Evolutionary conservation across 1,284 basidiomycete species (phyloP).

Genomic region (Inonotus hispidus): DNA sequence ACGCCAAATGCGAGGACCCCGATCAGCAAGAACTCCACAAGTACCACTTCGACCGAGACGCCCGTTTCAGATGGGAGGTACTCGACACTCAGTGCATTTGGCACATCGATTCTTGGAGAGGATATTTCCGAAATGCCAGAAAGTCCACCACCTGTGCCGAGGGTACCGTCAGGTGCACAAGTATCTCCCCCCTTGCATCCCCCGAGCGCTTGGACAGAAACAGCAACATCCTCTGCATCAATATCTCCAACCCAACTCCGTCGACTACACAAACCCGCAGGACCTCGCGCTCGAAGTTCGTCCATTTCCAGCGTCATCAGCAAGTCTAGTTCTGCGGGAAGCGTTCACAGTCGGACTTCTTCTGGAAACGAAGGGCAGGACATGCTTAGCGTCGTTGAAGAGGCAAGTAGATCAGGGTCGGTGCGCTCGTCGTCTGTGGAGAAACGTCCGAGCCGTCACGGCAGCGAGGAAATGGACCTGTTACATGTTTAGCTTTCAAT

Average conservation of each 20-base stretch:
- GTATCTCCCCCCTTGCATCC: background rate
- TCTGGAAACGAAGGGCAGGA: background rate
- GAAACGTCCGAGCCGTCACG: background rate
- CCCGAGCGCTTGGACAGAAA: slow-evolving; percentile 4
- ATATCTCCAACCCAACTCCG: background rate
- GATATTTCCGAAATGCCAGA: background rate
- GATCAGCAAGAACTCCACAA: background rate
- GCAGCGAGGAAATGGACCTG: background rate
- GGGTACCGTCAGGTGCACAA: background rate
- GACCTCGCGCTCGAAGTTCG: slow-evolving; percentile 11
- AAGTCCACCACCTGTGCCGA: background rate
- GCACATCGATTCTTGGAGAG: background rate
- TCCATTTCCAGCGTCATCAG: slow-evolving; percentile 5
- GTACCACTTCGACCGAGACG: background rate
- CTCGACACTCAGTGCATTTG: background rate
- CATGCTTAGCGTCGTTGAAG: slow-evolving; percentile 9
- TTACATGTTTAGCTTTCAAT: background rate
- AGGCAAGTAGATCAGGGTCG: background rate
- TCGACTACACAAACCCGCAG: slow-evolving; percentile 8
- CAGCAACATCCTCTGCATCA: background rate
- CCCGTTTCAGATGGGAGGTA: background rate
- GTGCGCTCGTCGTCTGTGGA: background rate
- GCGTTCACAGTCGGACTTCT: background rate
- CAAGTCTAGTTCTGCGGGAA: background rate
- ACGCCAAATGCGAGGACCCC: slow-evolving; percentile 3